Conservation (phyloP, 2,329 filamentous ascomycete species). For the Monosporascus sp. region DNA sequence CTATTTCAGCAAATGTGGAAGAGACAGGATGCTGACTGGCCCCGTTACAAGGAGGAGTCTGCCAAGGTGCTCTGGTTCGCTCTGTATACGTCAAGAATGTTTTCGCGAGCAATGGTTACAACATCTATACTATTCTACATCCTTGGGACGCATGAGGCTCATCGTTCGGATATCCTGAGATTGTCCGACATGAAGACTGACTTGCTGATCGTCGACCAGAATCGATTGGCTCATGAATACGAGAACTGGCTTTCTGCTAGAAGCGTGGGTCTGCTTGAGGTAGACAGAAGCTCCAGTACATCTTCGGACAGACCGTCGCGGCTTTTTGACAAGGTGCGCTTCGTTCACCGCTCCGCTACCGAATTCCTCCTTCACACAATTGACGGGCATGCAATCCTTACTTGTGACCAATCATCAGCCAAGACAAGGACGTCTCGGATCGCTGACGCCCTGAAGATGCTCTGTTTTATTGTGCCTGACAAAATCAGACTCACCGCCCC, state of each 20-base stretch:
- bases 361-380: background rate
- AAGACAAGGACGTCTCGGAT: background rate
- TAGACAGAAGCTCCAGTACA: background rate
- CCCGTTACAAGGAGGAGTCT: background rate
- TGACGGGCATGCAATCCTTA: background rate
- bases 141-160: background rate
- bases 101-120: too few relatives aligned
- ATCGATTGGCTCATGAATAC: background rate
- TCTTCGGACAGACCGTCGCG: background rate
- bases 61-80: background rate
- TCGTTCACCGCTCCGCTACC: background rate
- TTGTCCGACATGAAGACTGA: rapidly evolving
- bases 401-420: background rate
- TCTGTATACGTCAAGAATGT: background rate
- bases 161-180: background rate
- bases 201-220: background rate
- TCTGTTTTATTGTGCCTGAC: background rate
- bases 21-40: background rate
- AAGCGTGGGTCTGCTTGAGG: background rate
- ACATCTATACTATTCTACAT: background rate
- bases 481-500: rapidly evolving
- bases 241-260: background rate
- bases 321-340: background rate
- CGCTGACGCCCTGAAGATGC: background rate
- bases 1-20: background rate